Evolutionary conservation across 169 alveolate species (phyloP).

Genomic region (Perkinsus olseni): DNA sequence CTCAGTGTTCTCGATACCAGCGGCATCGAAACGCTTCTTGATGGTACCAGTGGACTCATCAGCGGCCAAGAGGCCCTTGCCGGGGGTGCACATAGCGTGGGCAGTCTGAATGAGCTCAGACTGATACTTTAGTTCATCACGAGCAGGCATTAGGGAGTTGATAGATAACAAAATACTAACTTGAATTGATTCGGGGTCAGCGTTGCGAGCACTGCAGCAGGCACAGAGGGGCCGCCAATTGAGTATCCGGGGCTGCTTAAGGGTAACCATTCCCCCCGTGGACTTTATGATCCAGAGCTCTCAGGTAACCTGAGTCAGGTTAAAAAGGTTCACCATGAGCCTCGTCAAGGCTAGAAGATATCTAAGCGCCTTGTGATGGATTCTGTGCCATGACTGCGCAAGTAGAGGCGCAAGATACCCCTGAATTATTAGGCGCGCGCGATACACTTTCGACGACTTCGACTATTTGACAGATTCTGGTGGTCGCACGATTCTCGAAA

Average conservation of each 20-base stretch:
- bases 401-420: too few species aligned
- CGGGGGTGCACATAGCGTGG: constrained; percentile 41
- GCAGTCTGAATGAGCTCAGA: constrained; percentile 36
- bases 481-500: background rate
- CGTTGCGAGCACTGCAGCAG: too few species aligned
- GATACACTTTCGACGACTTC: background rate
- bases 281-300: too few species aligned
- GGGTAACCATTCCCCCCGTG: too few species aligned
- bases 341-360: too few species aligned
- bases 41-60: constrained; percentile 97
- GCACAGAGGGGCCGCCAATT: too few species aligned
- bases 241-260: too few species aligned
- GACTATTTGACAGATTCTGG: background rate
- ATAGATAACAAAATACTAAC: background rate
- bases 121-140: background rate
- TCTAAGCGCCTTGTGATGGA: too few species aligned
- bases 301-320: too few species aligned
- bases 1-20: constrained; percentile 87
- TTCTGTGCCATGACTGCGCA: too few species aligned
- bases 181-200: too few species aligned
- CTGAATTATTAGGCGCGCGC: background rate
- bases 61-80: constrained; percentile 98
- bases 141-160: background rate
- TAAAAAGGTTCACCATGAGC: too few species aligned
- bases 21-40: constrained; percentile 81